phyloP scores from a whole-genome alignment of 177 flowering plant genomes.

The Vitis hybrid region DNA sequence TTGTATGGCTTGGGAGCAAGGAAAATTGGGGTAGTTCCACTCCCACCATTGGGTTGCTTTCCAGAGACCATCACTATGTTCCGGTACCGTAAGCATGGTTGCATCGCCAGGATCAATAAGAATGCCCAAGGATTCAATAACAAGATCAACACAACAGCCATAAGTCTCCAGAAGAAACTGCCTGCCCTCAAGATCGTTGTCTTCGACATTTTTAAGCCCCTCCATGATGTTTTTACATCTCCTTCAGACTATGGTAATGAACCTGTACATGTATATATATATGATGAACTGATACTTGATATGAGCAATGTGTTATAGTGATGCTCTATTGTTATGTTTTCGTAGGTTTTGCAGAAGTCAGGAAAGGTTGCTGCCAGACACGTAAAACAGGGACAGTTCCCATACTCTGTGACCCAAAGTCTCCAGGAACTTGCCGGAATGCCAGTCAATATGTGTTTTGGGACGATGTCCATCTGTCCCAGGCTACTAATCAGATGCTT shows the following conservation, averaged over 20 bases:
- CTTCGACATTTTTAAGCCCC: conserved; percentile 77
- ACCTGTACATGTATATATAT: too few relatives aligned
- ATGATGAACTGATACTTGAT: not conserved
- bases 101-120: conserved; percentile 64
- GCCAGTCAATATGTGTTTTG: conserved; percentile 88
- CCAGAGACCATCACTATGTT: conserved; percentile 74
- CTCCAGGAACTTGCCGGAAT: conserved; percentile 74
- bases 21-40: conserved; percentile 83
- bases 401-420: conserved; percentile 66
- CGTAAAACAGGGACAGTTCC: conserved; percentile 71
- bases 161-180: conserved; percentile 48
- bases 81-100: conserved; percentile 55
- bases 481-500: conserved; percentile 80
- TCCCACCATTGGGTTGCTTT: conserved; percentile 87
- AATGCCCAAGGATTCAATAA: conserved; percentile 77
- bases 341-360: conserved; percentile 72
- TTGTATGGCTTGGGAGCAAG: conserved; percentile 78
- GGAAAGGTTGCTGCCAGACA: conserved; percentile 85
- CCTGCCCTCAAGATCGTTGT: conserved; percentile 68
- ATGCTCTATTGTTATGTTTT: not conserved
- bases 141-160: conserved; percentile 54
- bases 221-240: conserved; percentile 49
- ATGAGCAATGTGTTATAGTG: not conserved
- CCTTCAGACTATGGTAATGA: conserved; percentile 65
- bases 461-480: conserved; percentile 91